Evolutionary conservation across 305 asterid species (phyloP).

Genomic region (Rubia balearica): DNA sequence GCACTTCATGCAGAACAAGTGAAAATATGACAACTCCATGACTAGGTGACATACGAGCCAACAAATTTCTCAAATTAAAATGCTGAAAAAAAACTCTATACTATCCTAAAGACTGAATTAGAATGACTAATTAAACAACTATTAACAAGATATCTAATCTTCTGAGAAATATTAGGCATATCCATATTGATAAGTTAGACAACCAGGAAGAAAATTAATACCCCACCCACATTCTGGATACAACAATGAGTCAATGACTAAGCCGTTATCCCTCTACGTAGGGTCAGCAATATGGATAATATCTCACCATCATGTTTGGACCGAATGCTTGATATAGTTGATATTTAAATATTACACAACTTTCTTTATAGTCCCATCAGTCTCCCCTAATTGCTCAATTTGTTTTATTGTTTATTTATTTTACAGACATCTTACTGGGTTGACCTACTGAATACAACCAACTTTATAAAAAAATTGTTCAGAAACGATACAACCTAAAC

Average conservation of each 20-base stretch:
- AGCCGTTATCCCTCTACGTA: neutral
- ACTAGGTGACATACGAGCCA: neutral
- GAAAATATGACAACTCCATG: neutral
- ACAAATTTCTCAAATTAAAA: neutral
- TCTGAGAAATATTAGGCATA: neutral
- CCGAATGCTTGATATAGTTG: neutral
- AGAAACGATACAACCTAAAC: neutral
- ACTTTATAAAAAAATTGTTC: neutral
- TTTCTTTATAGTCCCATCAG: neutral
- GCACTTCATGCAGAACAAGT: neutral
- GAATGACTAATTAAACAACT: neutral
- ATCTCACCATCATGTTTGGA: neutral
- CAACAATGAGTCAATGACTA: neutral
- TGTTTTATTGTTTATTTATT: neutral
- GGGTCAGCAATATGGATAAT: neutral
- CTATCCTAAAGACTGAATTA: neutral
- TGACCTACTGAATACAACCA: neutral
- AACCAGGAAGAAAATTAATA: neutral
- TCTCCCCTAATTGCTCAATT: neutral
- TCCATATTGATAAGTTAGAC: neutral
- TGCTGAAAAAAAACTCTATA: neutral
- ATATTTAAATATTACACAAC: neutral
- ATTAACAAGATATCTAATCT: neutral
- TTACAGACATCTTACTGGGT: neutral
- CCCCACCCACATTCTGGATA: neutral